phyloP scores from a whole-genome alignment of 192 early-diverging fungal genomes.

The Neocallimastix lanati region DNA sequence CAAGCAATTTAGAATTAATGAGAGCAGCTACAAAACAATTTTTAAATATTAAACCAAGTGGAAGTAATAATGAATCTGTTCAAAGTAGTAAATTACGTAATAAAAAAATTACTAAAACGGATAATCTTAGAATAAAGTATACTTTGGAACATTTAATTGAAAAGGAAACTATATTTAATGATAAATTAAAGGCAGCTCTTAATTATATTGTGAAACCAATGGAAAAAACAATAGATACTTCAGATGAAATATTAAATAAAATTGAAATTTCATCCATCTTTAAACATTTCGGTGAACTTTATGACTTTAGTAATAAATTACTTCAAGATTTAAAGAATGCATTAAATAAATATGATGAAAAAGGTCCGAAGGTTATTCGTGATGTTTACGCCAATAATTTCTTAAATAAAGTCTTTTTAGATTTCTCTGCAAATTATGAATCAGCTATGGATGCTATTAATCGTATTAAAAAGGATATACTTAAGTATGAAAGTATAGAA shows the following conservation, averaged over 20 bases:
- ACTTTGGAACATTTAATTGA: not conserved
- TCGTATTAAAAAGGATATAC: not conserved
- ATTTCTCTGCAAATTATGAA: not conserved
- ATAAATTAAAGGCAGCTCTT: not conserved
- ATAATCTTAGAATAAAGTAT: not conserved
- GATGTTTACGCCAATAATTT: not conserved
- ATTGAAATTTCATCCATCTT: not conserved
- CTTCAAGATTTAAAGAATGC: not conserved
- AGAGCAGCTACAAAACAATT: no score
- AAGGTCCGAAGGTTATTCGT: not conserved
- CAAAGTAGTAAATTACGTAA: not conserved
- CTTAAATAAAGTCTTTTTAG: not conserved
- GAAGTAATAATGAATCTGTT: no score
- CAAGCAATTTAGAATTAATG: no score
- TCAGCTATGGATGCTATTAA: not conserved
- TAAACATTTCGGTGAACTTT: not conserved
- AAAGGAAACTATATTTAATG: not conserved
- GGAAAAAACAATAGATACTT: not conserved
- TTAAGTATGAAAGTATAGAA: not conserved
- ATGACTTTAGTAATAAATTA: not conserved
- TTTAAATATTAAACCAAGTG: no score
- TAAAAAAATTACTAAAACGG: not conserved
- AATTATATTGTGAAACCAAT: not conserved
- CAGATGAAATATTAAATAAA: not conserved
- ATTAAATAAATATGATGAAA: not conserved